phyloP scores from a whole-genome alignment of 2,329 filamentous ascomycete species.

The Rhinocladiella mackenziei region DNA sequence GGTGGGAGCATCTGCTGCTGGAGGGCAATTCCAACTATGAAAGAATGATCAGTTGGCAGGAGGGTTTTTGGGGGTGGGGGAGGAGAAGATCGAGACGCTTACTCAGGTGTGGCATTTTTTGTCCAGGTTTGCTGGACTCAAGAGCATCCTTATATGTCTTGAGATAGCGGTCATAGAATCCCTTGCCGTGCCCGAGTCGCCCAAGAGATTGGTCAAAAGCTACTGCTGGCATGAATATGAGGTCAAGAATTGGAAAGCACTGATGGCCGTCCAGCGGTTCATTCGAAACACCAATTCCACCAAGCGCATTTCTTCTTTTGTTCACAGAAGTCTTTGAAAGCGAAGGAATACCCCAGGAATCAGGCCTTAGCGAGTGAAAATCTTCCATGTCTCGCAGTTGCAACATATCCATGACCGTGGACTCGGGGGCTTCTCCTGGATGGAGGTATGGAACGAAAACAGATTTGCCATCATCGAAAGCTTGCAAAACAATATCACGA shows the following conservation, averaged over 20 bases:
- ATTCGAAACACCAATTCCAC: slow-evolving; percentile 41
- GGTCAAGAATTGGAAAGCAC: slow-evolving; percentile 58
- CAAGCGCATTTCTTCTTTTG: slow-evolving; percentile 68
- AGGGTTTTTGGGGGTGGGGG: slow-evolving; percentile 26
- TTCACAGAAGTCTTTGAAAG: slow-evolving; percentile 63
- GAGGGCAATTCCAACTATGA: slow-evolving; percentile 71
- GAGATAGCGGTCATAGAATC: slow-evolving; percentile 94
- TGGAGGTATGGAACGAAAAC: slow-evolving; percentile 92
- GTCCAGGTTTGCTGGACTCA: slow-evolving; percentile 32
- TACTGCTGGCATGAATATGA: slow-evolving; percentile 88
- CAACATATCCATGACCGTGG: slow-evolving; percentile 93
- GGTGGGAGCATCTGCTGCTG: slow-evolving; percentile 74
- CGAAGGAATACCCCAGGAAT: slow-evolving; percentile 95
- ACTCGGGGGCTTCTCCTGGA: slow-evolving; percentile 35
- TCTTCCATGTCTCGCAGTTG: slow-evolving; percentile 68
- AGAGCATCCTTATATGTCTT: slow-evolving; percentile 59
- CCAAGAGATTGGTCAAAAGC: slow-evolving; percentile 76
- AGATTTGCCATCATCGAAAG: slow-evolving; percentile 69
- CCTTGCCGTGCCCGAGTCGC: slow-evolving; percentile 87
- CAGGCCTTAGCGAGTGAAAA: slow-evolving; percentile 69
- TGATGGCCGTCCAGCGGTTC: slow-evolving; percentile 24
- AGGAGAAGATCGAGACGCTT: slow-evolving; percentile 34
- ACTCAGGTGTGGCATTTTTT: slow-evolving; percentile 58
- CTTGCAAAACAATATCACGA: slow-evolving; percentile 73
- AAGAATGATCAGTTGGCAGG: slow-evolving; percentile 32